Evolutionary conservation across 176 grass and related monocot species (phyloP), one percentile per base, ranked within the genome.

Genomic region (Dactylis glomerata): DNA sequence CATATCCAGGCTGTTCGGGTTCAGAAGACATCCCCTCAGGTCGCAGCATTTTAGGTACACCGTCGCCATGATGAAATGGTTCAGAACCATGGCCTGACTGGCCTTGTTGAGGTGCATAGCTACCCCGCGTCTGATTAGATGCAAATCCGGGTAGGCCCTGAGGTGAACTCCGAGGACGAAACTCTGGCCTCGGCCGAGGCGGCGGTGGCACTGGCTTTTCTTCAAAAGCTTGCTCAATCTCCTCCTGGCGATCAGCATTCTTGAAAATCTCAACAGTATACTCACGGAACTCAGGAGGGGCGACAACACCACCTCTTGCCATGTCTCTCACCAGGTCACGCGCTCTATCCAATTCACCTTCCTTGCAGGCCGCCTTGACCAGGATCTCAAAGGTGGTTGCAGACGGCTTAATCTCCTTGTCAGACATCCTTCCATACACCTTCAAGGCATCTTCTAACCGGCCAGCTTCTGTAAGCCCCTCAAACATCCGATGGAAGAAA

Each of bases 401-500:
- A 68, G 82, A 81, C 0, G 84, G 91, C 76, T 78, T 90, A 58
- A 87, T 87, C 57, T 86, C 91, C 42, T 82, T 92, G 75, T 90
- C 87, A 30, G 86, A 17, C 91, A 92, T 90, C 50, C 83, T 92
- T 65, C 68, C 87, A 16, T 90, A 92, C 28, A 92, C 86, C 84
- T 87, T 82, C 58, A 92, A 46, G 37, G 91, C 91, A 41, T 92
- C 75, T 66, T 88, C 73, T 12, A 90, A 34, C 68, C 73, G 70
- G 32, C 84, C 90, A 73, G 80, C 87, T 77, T 92, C 85, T 31
- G 85, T 76, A 80, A 92, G 79, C 20, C 87, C 90, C 38, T 86
- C 79, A 86, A 89, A 89, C 79, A 92, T 81, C 45, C 78, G 85
- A 76, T 92, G 86, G 74, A 88, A 91, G 72, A 91, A 91, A 44